Percentiles rank a stretch among this genome's conserved stretches.
phyloP scores from a whole-genome alignment of 1,284 basidiomycete species.

The Moesziomyces aphidis region DNA sequence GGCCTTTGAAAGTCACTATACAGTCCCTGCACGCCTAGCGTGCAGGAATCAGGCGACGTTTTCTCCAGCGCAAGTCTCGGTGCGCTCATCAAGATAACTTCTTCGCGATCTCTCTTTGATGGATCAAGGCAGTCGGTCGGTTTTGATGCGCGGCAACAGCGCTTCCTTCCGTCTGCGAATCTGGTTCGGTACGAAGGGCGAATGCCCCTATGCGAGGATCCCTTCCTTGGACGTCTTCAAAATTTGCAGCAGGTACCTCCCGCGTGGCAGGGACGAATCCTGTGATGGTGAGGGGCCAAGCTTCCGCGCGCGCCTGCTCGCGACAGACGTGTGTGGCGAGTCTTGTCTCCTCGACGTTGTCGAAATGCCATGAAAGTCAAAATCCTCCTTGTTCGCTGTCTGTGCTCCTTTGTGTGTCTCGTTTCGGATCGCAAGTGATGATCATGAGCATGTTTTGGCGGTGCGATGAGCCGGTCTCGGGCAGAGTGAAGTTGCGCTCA shows the following conservation, averaged over 20 bases:
- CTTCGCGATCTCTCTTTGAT: constrained; percentile 25
- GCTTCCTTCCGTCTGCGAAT: constrained; percentile 34
- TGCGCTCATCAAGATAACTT: constrained; percentile 10
- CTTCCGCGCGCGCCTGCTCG: constrained; percentile 20
- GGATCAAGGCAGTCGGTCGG: constrained; percentile 39
- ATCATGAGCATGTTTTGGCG: background rate
- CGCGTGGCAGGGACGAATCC: constrained; percentile 46
- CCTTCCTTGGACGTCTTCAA: constrained; percentile 15
- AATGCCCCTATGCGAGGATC: constrained; percentile 30
- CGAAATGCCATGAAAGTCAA: constrained; percentile 49
- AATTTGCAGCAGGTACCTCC: constrained; percentile 39
- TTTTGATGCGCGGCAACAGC: constrained; percentile 15
- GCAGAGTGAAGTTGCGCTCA: background rate
- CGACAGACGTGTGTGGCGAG: constrained; percentile 7
- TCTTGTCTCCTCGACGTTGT: constrained; percentile 28
- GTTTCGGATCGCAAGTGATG: background rate
- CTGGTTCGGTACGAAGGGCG: constrained; percentile 27
- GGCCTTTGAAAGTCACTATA: too few species aligned
- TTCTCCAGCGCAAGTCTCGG: constrained; percentile 14
- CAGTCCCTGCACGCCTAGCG: too few species aligned
- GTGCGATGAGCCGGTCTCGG: too few species aligned
- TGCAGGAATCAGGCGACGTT: constrained; percentile 20
- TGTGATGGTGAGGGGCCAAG: constrained; percentile 24
- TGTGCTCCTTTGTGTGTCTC: constrained; percentile 6
- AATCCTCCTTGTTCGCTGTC: constrained; percentile 5